These are phyloP conservation scores for Amanita molliuscula DNA, from an alignment of 768 basidiomycete genomes.

Conservation along the genomic window DNA sequence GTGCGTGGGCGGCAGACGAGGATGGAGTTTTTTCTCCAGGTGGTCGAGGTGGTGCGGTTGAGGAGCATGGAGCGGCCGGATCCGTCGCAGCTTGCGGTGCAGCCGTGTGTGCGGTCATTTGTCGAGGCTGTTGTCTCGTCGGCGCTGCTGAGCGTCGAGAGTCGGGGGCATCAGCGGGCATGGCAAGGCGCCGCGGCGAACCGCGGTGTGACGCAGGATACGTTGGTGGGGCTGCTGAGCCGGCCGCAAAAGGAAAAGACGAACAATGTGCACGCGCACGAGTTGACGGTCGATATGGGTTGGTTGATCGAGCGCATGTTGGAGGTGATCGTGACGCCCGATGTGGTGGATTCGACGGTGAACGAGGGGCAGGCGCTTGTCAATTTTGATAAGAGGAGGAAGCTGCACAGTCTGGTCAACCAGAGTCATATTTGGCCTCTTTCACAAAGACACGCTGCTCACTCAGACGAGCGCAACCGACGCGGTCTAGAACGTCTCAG, in stretches of 20 bases:
- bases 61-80: conserved; percentile 37
- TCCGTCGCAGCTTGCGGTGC: conserved; percentile 33
- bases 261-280: conserved; percentile 22
- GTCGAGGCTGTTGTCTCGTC: conserved; percentile 69
- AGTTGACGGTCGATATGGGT: conserved; percentile 63
- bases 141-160: conserved; percentile 71
- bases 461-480: conserved; percentile 47
- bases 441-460: conserved; percentile 26
- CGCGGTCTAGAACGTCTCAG: conserved; percentile 69
- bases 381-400: conserved; percentile 80
- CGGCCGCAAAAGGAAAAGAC: conserved; percentile 36
- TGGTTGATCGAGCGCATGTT: conserved; percentile 79
- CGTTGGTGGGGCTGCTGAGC: conserved; percentile 44
- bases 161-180: conserved; percentile 65
- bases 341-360: conserved; percentile 47
- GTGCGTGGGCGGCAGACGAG: conserved; percentile 54
- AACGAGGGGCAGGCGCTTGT: conserved; percentile 51
- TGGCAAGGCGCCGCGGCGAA: conserved; percentile 66
- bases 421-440: conserved; percentile 38
- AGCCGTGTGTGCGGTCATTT: conserved; percentile 66
- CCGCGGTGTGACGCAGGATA: conserved; percentile 55
- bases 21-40: conserved; percentile 63
- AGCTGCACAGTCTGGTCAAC: conserved; percentile 54
- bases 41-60: conserved; percentile 64
- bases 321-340: conserved; percentile 67